Percentiles rank a stretch among this genome's conserved stretches.
These are phyloP conservation scores for Coniophora puteana DNA, from an alignment of 1,284 basidiomycete species.

Conservation along the genomic window DNA sequence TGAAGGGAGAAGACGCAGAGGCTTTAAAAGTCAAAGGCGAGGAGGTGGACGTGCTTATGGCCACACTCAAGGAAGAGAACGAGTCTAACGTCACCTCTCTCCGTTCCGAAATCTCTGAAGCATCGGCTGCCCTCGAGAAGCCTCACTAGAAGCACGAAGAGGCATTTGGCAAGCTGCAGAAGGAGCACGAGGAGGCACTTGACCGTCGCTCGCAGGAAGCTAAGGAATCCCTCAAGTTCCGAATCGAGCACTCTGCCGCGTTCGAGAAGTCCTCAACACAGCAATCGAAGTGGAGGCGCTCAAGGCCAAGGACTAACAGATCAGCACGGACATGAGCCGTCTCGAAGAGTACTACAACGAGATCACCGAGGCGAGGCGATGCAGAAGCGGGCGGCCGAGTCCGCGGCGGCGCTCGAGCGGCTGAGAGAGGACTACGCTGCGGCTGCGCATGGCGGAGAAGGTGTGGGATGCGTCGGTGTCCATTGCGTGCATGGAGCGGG, in stretches of 20 bases:
- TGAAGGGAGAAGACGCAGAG: slow-evolving; percentile 54
- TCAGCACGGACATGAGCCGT: slow-evolving; percentile 50
- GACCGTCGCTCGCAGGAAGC: slow-evolving; percentile 46
- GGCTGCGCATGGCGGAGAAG: slow-evolving; percentile 66
- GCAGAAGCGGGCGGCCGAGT: slow-evolving; percentile 55
- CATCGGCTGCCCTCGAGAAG: slow-evolving; percentile 40
- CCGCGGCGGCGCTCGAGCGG: slow-evolving; percentile 56
- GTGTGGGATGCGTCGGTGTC: slow-evolving; percentile 69
- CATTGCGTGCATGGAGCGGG: slow-evolving; percentile 57
- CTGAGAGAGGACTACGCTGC: slow-evolving; percentile 69
- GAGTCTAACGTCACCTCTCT: slow-evolving; percentile 31
- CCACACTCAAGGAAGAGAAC: slow-evolving; percentile 41
- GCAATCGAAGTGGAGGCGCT: slow-evolving; percentile 50
- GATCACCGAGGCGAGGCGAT: slow-evolving; percentile 63
- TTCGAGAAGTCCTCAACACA: slow-evolving; percentile 49
- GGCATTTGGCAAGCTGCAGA: slow-evolving; percentile 44
- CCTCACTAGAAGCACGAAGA: slow-evolving; percentile 50
- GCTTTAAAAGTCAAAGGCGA: slow-evolving; percentile 46
- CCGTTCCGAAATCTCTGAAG: slow-evolving; percentile 41
- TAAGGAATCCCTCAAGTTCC: slow-evolving; percentile 40
- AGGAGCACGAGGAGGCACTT: slow-evolving; percentile 45
- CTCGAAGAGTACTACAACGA: slow-evolving; percentile 79
- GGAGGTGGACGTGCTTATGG: slow-evolving; percentile 47
- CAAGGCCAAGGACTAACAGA: slow-evolving; percentile 58
- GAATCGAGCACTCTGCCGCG: slow-evolving; percentile 48